A percentile compares a stretch with the other conserved stretches of the same genome.
These are phyloP conservation scores for Arxiozyma heterogenica DNA, from an alignment of 1,139 yeast species.

Conservation along the genomic window DNA sequence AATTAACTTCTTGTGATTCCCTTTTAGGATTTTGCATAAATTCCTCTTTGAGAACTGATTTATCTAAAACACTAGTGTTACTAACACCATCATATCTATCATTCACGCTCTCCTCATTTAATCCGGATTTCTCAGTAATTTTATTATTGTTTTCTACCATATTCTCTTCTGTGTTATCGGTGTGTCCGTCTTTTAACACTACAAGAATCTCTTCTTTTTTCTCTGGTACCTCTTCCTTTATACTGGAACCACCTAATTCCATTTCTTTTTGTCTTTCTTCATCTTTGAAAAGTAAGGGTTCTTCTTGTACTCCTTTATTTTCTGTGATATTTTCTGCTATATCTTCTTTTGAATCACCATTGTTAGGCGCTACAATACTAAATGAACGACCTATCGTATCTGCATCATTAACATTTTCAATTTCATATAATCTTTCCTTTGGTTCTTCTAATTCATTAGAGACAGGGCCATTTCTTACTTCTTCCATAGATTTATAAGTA, in stretches of 20 bases:
- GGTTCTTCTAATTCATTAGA: conserved; percentile 1
- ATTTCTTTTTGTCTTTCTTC: not conserved
- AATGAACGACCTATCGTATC: not conserved
- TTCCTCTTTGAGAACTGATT: conserved; percentile 4
- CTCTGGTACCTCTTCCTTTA: not conserved
- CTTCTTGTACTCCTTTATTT: not conserved
- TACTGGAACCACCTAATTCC: not conserved
- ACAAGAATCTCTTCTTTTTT: not conserved
- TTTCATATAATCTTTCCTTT: conserved; percentile 4
- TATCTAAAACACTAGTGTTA: not conserved
- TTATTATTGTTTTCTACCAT: not conserved
- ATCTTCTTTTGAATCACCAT: no score
- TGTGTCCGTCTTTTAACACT: not conserved
- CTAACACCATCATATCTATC: not conserved
- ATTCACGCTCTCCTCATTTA: not conserved
- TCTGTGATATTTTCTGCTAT: not conserved
- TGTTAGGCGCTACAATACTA: not conserved
- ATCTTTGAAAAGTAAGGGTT: not conserved
- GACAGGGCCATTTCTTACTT: not conserved
- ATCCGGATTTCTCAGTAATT: not conserved
- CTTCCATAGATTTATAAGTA: conserved; percentile 2
- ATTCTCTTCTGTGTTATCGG: not conserved
- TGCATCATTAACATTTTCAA: conserved; percentile 2
- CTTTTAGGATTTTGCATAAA: not conserved
- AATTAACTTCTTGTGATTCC: not conserved